Evolutionary conservation across 495 filamentous ascomycete species (phyloP).

Genomic region (Podospora comata): DNA sequence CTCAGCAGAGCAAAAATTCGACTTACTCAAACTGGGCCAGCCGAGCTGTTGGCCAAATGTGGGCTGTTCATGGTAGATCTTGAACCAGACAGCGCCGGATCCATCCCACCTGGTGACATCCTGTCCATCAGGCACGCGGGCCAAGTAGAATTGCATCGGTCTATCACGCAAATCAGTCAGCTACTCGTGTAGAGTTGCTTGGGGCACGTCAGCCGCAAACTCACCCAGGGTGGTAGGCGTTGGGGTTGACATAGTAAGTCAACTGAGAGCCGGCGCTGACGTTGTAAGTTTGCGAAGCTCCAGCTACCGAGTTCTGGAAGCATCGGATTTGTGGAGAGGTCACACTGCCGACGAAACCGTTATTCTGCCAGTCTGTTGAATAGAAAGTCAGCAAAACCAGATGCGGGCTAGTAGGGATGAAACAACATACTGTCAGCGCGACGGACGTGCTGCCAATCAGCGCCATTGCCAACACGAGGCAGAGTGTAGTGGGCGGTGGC

Average conservation of each 20-base stretch:
- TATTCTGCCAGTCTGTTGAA: constrained; percentile 34
- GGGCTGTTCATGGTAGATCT: constrained; percentile 50
- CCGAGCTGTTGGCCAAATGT: constrained; percentile 37
- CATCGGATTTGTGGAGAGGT: constrained; percentile 48
- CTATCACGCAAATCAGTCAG: not conserved
- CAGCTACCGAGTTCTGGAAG: constrained; percentile 35
- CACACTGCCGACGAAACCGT: constrained; percentile 45
- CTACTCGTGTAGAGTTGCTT: not conserved
- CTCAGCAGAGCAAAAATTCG: not conserved
- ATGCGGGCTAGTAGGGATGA: not conserved
- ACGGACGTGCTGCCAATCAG: constrained; percentile 41
- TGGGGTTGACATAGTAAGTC: constrained; percentile 41
- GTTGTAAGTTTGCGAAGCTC: constrained; percentile 32
- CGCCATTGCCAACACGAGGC: constrained; percentile 22
- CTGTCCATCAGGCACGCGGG: constrained; percentile 45
- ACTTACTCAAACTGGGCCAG: constrained; percentile 36
- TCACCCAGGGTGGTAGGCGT: constrained; percentile 44
- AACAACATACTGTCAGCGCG: constrained; percentile 29
- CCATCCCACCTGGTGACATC: constrained; percentile 44
- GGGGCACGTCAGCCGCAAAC: not conserved
- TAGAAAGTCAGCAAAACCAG: not conserved
- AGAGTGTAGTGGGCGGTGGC: constrained; percentile 34
- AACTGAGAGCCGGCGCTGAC: constrained; percentile 44
- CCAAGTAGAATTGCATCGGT: constrained; percentile 45
- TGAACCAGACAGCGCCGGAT: constrained; percentile 52